These are phyloP conservation scores for Emmonsiellopsis sp. DNA, from an alignment of 2,329 filamentous ascomycete species.

Conservation along the genomic window DNA sequence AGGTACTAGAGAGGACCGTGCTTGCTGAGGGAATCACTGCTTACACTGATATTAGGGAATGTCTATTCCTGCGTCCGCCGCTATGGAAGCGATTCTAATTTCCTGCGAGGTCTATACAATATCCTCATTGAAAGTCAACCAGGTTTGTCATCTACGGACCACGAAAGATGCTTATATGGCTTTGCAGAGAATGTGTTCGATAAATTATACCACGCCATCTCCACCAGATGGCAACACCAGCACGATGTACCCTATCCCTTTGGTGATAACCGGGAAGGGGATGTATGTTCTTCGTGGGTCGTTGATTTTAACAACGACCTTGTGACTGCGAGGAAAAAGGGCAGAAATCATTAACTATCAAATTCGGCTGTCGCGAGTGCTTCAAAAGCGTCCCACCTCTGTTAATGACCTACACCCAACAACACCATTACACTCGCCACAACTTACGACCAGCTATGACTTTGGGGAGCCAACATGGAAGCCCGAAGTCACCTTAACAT, in stretches of 20 bases:
- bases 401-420: slow-evolving; percentile 1
- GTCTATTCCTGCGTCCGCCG: background rate
- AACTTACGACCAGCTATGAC: background rate
- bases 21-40: too few relatives aligned
- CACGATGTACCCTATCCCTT: slow-evolving; percentile 8
- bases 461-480: background rate
- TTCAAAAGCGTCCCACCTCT: background rate
- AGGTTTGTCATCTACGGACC: background rate
- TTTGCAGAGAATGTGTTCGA: background rate
- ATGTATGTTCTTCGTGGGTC: slow-evolving; percentile 4
- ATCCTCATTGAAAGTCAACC: background rate
- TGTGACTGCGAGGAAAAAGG: slow-evolving; percentile 1
- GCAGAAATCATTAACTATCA: background rate
- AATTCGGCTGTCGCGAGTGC: background rate
- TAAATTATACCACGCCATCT: background rate
- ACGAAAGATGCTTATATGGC: background rate
- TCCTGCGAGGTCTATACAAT: background rate
- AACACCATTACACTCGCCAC: background rate
- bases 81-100: background rate
- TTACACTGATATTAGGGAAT: background rate
- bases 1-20: too few relatives aligned
- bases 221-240: slow-evolving; percentile 1
- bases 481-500: background rate
- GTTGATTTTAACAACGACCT: slow-evolving; percentile 8
- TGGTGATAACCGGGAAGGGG: slow-evolving; percentile 3